Evolutionary conservation across 2,329 filamentous ascomycete genomes (phyloP), one percentile per base, ranked within the genome.

Genomic region (Aspergillus ochraceus): DNA sequence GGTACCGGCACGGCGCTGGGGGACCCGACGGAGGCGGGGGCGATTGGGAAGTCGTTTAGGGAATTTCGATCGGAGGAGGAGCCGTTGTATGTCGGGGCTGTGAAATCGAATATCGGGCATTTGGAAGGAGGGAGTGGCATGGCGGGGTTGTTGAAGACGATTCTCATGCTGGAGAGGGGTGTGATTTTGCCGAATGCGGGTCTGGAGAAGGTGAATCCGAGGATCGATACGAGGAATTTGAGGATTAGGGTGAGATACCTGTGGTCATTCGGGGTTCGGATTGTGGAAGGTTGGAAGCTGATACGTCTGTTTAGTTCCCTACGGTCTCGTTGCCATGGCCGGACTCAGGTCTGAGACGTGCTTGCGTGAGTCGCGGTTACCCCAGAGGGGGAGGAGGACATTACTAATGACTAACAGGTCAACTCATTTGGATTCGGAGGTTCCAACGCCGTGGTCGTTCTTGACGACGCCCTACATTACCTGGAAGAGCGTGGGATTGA

Each of bases 151-250:
- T 79, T 81, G 57, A 81, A 81, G 58, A 67, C 74, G 2, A 70
- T 73, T 0, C 58, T 81, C 60, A 74, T 79, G 65, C 61, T 82
- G 2, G 78, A 81, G 61, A 76, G 75, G 50, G 76, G 74, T 0
- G 73, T 79, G 10, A 74, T 81, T 17, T 70, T 76, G 12, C 78
- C 79, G 2, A 80, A 78, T 61, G 36, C 17, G 49, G 74, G 79
- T 49, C 81, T 80, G 49, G 68, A 76, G 30, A 75, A 68, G n/a
- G 66, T 70, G 1, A 81, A 80, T 49, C 64, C 71, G 0, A 67
- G 65, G 6, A 74, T 78, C 29, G 70, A 68, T 3, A 57, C 73
- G 1, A 64, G 72, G 2, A 63, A 72, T 22, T 76, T 72, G 72
- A 73, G 71, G 4, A 52, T 78, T 29, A 6, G 26, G 26, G 26